Evolutionary conservation across 192 early-diverging fungal genomes (phyloP).

Genomic region (Podila verticillata): DNA sequence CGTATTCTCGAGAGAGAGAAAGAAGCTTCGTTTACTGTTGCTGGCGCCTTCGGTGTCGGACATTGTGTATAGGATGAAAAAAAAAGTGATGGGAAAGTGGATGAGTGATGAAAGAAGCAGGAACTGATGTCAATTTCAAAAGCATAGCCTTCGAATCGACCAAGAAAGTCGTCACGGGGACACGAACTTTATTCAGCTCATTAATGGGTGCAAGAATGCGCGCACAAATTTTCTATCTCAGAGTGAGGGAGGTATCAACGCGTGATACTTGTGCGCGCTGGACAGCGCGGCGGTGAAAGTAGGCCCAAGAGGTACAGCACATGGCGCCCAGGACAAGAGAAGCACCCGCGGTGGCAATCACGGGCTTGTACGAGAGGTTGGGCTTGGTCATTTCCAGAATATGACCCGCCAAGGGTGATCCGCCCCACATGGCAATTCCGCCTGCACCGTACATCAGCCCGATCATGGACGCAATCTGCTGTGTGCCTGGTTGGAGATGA

Average conservation of each 20-base stretch:
- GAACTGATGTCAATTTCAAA: not conserved
- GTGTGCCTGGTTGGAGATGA: slow-evolving; percentile 18
- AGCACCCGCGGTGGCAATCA: slow-evolving; percentile 28
- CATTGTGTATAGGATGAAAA: slow-evolving; percentile 12
- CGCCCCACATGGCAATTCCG: slow-evolving; percentile 52
- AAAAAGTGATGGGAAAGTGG: not conserved
- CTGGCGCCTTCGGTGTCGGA: slow-evolving; percentile 37
- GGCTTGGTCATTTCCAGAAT: slow-evolving; percentile 39
- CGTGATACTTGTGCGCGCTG: not conserved
- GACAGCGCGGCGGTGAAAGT: slow-evolving; percentile 25
- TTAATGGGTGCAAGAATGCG: not conserved
- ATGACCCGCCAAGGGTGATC: slow-evolving; percentile 49
- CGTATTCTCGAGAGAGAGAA: no score
- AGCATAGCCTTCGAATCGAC: not conserved
- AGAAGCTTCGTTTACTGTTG: slow-evolving; percentile 24
- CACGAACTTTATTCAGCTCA: not conserved
- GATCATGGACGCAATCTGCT: slow-evolving; percentile 52
- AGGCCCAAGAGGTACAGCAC: slow-evolving; percentile 30
- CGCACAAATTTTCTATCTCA: no score
- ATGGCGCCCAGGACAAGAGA: slow-evolving; percentile 27
- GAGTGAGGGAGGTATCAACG: not conserved
- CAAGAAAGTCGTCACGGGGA: not conserved
- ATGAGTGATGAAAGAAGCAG: not conserved
- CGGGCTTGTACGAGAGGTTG: slow-evolving; percentile 34
- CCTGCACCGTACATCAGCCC: slow-evolving; percentile 54